Base-by-base conservation (phyloP, 108 stramenopile genomes). In the Cyclotella kingstonii region DNA sequence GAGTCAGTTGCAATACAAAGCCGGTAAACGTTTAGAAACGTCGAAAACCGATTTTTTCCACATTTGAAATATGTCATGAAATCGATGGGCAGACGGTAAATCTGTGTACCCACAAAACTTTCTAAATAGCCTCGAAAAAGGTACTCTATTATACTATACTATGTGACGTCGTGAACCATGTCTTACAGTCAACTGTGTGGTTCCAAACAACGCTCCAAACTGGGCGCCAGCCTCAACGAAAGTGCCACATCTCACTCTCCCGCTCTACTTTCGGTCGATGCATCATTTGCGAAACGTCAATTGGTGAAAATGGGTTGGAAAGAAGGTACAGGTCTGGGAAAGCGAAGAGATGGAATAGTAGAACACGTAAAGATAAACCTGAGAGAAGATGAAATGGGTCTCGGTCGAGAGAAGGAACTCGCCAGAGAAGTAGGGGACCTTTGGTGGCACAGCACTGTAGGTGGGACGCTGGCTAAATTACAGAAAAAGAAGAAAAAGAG, bases 261-360 rank as follows among this genome's bases (percentile, higher is more conserved):
- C 14, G 63, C 82, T 25, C 63, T 74, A 7, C 70, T 72, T 8
- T 71, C 76, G n/a, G 60, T 69, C 3, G 36, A 73, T 6, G 34
- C 59, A 33, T 75, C 70, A 19, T 90, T 90, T 61, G 91, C 91
- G n/a, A 60, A 69, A 33, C 67, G 60, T 12, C 91, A 90, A 63
- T 55, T 93, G 48, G 78, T 81, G 58, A 88, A 88, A 56, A 83
- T 96, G 83, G 95, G 95, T 29, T 96, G 95, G 95, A 83, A 57
- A 30, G 86, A 92, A 68, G 93, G 93, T 9, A 81, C 86, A 15
- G 95, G 95, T 18, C 63, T 96, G 10, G 95, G 95, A 25, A 96
- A 93, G 74, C 66, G 82, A 21, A 71, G 85, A 8, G 59, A 89
- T 27, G 95, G 95, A n/a, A 84, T 90, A 34, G 45, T 71, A 3